Percentiles rank a stretch among this genome's conserved stretches.
These are phyloP conservation scores for Candida takata DNA, from an alignment of 805 yeast species.

Conservation along the genomic window DNA sequence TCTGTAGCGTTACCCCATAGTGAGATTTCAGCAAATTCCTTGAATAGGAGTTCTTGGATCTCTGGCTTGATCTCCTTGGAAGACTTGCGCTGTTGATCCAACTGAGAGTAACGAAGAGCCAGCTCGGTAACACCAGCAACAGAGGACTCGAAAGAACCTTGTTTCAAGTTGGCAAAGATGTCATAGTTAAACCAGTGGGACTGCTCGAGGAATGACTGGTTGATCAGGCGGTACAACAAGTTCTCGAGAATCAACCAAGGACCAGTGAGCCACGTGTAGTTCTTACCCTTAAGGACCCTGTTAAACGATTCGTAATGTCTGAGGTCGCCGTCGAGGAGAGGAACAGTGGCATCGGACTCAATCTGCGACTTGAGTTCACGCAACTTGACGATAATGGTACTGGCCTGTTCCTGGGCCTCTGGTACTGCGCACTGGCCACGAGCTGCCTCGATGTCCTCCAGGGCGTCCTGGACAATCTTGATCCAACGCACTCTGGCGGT, in stretches of 20 bases:
- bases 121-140: constrained; percentile 74
- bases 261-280: constrained; percentile 66
- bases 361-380: constrained; percentile 38
- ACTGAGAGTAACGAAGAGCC: constrained; percentile 52
- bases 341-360: constrained; percentile 33
- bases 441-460: constrained; percentile 51
- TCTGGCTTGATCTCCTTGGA: constrained; percentile 28
- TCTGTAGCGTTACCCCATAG: constrained; percentile 99
- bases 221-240: constrained; percentile 65
- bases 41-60: constrained; percentile 51
- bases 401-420: constrained; percentile 38
- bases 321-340: constrained; percentile 33
- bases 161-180: constrained; percentile 63
- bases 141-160: constrained; percentile 68
- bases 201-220: constrained; percentile 34
- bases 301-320: constrained; percentile 54
- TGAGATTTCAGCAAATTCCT: constrained; percentile 80
- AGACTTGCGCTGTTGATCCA: constrained; percentile 25
- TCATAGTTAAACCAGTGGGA: constrained; percentile 51
- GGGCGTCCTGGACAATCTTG: constrained; percentile 59
- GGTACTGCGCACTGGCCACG: constrained; percentile 24
- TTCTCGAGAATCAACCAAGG: constrained; percentile 93
- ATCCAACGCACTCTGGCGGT: constrained; percentile 88
- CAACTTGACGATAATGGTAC: constrained; percentile 35
- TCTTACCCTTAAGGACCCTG: constrained; percentile 32